phyloP scores from a whole-genome alignment of 495 filamentous ascomycete genomes.

The Sporormia fimetaria region DNA sequence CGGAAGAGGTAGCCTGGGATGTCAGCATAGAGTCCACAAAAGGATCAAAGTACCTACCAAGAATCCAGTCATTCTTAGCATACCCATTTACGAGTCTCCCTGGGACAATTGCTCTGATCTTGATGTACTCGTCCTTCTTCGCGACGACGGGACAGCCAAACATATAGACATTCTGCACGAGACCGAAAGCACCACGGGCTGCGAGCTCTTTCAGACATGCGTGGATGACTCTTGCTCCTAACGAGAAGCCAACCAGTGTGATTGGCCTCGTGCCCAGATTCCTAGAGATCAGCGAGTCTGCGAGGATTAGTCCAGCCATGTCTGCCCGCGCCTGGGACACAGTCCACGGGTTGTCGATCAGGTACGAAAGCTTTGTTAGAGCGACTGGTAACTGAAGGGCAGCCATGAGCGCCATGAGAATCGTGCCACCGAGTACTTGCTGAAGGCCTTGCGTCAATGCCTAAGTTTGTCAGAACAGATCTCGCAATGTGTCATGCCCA shows the following conservation, averaged over 20 bases:
- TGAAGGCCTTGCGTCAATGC: constrained; percentile 92
- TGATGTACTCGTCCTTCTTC: constrained; percentile 81
- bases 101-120: constrained; percentile 66
- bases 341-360: constrained; percentile 97
- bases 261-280: constrained; percentile 86
- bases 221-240: constrained; percentile 88
- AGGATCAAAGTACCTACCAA: constrained; percentile 38
- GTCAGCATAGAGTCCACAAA: neutral
- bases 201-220: constrained; percentile 82
- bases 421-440: constrained; percentile 84
- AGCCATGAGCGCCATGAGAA: constrained; percentile 81
- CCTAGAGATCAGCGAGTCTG: constrained; percentile 83
- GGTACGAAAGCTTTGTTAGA: constrained; percentile 85
- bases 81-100: constrained; percentile 94
- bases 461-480: constrained; percentile 33
- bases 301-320: constrained; percentile 81
- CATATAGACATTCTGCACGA: constrained; percentile 91
- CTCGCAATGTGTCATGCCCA: neutral
- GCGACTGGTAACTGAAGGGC: constrained; percentile 87
- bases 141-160: constrained; percentile 89
- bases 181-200: constrained; percentile 71
- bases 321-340: constrained; percentile 86
- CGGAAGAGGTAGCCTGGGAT: constrained; percentile 79
- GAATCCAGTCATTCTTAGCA: constrained; percentile 90
- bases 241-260: constrained; percentile 92